Evolutionary conservation across 2,329 filamentous ascomycete genomes (phyloP), one percentile per base, ranked within the genome.

Genomic region (Neopestalotiopsis sp.): DNA sequence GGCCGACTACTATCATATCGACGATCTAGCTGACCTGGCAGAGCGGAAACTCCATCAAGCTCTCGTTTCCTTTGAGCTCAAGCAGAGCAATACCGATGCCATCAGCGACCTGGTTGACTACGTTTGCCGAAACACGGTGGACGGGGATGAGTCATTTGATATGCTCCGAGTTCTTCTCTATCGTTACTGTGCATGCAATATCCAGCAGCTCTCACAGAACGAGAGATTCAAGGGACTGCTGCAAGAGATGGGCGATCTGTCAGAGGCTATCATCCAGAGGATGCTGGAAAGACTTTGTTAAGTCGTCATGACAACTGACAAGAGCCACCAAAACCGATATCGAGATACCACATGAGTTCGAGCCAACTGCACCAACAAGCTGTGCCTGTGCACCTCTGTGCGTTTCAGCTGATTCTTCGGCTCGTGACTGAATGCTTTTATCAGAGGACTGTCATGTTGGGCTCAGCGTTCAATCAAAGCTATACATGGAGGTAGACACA

Each of bases 1-100:
- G 20, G 79, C 82, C 0, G 80, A 85, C 67, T 80, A 76, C 65
- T 82, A 82, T 70, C 73, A 76, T 40, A 80, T 68, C 70, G 4
- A 9, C 63, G 59, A 65, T 76, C 71, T 67, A 2, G 57, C 57
- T 6, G 24, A 30, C 1, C 24, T 59, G 4, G n/a, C 57, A 6
- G 30, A 34, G 3, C 30, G 2, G 30, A 59, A 34, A 4, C 28
- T 59, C 3, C 57, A 59, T 7, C 24, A 34, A 7, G 28, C 57
- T 32, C 57, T 59, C 10, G 4, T 59, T 14, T 6, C 7, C 4
- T 30, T 34, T 17, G 24, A 30, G 14, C 57, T 59, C 6, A 32
- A 14, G 13, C 3, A 17, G 6, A 17, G 30, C 6, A n/a, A n/a
- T 13, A 13, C n/a, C 12, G 30, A 59, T n/a, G 4, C 30, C 3